Percentiles rank a stretch among this genome's conserved stretches.
Evolutionary conservation across 2,329 filamentous ascomycete genomes (phyloP).

Genomic region (Ascochyta lentis): DNA sequence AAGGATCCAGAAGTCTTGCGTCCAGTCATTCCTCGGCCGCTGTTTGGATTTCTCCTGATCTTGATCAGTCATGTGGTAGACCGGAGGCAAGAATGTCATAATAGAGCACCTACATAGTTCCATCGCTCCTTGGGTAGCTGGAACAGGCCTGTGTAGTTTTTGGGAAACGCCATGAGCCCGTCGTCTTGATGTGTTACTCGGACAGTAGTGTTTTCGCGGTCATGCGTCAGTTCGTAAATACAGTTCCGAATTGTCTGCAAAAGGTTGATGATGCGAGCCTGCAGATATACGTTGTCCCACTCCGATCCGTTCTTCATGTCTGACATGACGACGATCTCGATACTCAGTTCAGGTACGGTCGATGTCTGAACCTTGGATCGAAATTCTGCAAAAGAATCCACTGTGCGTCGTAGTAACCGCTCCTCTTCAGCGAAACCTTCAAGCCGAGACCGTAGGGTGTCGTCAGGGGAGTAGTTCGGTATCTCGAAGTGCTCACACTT

Average conservation of each 20-base stretch:
- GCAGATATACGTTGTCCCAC: neutral
- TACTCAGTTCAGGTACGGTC: slow-evolving; percentile 5
- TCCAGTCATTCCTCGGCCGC: neutral
- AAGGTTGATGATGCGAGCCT: slow-evolving; percentile 19
- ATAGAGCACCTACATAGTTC: slow-evolving; percentile 21
- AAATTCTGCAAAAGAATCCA: slow-evolving; percentile 1
- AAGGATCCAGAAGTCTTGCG: slow-evolving; percentile 4
- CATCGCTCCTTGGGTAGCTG: slow-evolving; percentile 27
- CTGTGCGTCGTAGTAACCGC: neutral
- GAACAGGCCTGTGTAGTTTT: slow-evolving; percentile 22
- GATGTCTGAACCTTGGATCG: neutral
- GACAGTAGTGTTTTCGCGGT: slow-evolving; percentile 18
- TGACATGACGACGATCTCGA: slow-evolving; percentile 35
- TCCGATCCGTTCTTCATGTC: neutral
- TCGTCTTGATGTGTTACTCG: slow-evolving; percentile 31
- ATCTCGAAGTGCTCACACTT: slow-evolving; percentile 29
- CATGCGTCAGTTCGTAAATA: slow-evolving; percentile 29
- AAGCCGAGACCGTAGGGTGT: neutral
- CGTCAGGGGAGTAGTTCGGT: too few relatives aligned
- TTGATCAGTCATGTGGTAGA: neutral
- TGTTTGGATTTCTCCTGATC: slow-evolving; percentile 7
- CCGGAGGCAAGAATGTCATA: neutral
- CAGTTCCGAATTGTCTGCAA: slow-evolving; percentile 25
- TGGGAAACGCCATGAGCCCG: slow-evolving; percentile 21
- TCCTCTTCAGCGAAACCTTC: neutral